A percentile compares a stretch with the other conserved stretches of the same genome.
Evolutionary conservation across 2,329 filamentous ascomycete species (phyloP).

Genomic region (Aspergillaceae sp.): DNA sequence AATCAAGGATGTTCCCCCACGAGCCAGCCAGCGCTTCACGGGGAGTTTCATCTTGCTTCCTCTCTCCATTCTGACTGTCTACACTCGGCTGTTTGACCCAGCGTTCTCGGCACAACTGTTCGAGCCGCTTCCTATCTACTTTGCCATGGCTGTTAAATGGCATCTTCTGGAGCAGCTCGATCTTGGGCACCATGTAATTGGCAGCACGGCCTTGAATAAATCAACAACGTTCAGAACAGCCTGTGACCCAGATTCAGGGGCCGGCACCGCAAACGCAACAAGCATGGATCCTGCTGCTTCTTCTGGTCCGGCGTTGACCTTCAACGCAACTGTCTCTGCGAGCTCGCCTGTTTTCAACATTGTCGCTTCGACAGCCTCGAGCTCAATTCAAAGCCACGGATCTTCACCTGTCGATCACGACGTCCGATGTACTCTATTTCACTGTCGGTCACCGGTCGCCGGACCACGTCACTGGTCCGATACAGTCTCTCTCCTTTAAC

Average conservation of each 20-base stretch:
- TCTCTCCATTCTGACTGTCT: neutral
- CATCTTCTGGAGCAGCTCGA: constrained; percentile 58
- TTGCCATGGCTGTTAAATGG: constrained; percentile 68
- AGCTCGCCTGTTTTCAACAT: constrained; percentile 10
- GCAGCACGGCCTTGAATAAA: constrained; percentile 57
- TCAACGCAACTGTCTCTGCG: constrained; percentile 9
- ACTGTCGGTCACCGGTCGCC: constrained; percentile 35
- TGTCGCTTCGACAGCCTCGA: constrained; percentile 75
- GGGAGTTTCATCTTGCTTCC: neutral
- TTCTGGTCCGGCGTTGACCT: constrained; percentile 5
- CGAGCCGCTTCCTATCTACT: constrained; percentile 33
- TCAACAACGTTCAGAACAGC: constrained; percentile 39
- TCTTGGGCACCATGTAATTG: constrained; percentile 62
- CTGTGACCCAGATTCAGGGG: constrained; percentile 40
- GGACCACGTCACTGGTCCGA: constrained; percentile 20
- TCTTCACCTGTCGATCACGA: constrained; percentile 77
- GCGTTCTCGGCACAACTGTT: constrained; percentile 4
- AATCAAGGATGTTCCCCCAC: constrained; percentile 6
- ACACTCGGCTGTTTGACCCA: neutral
- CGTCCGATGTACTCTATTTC: constrained; percentile 65
- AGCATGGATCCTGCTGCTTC: constrained; percentile 8
- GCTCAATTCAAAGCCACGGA: constrained; percentile 84
- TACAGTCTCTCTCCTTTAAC: constrained; percentile 59
- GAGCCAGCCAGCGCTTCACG: neutral
- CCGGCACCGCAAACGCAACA: constrained; percentile 12